Conservation (phyloP, 2,329 filamentous ascomycete genomes). For the Calonectria pauciramosa region DNA sequence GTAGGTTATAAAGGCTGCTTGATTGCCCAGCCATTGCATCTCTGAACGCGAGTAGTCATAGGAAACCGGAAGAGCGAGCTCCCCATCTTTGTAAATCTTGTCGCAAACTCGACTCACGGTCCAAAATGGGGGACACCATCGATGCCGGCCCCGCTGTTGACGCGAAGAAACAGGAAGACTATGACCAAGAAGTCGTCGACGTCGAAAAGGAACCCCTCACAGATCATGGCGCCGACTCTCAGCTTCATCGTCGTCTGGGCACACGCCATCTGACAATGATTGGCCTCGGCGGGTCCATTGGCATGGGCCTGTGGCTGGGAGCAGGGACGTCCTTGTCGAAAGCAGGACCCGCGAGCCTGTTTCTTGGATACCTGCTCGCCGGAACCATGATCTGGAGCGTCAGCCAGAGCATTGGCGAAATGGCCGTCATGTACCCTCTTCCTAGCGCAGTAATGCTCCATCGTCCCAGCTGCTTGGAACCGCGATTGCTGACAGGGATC, state of each 20-base stretch:
- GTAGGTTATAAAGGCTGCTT: not conserved
- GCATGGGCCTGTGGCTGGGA: constrained; percentile 63
- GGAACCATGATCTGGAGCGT: constrained; percentile 63
- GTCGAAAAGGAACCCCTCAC: constrained; percentile 3
- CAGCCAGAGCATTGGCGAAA: constrained; percentile 60
- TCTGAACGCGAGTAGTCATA: not conserved
- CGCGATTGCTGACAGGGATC: constrained; percentile 31
- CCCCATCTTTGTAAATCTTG: no score
- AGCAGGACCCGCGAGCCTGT: constrained; percentile 59
- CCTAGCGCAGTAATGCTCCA: constrained; percentile 39
- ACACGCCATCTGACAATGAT: constrained; percentile 69
- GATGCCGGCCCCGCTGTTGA: not conserved
- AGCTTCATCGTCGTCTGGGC: constrained; percentile 54
- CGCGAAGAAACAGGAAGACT: not conserved
- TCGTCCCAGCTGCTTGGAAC: no score
- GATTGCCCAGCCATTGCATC: not conserved
- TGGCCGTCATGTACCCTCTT: constrained; percentile 61
- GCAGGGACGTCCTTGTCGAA: constrained; percentile 55
- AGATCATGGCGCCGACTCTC: constrained; percentile 25
- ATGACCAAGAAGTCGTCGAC: not conserved
- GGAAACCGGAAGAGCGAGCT: no score
- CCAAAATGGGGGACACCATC: constrained; percentile 15
- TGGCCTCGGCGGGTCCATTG: constrained; percentile 60
- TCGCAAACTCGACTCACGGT: not conserved
- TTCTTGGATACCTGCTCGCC: constrained; percentile 60